Evolutionary conservation across 1,139 yeast genomes (phyloP).

Genomic region (Yamadazyma sp.): DNA sequence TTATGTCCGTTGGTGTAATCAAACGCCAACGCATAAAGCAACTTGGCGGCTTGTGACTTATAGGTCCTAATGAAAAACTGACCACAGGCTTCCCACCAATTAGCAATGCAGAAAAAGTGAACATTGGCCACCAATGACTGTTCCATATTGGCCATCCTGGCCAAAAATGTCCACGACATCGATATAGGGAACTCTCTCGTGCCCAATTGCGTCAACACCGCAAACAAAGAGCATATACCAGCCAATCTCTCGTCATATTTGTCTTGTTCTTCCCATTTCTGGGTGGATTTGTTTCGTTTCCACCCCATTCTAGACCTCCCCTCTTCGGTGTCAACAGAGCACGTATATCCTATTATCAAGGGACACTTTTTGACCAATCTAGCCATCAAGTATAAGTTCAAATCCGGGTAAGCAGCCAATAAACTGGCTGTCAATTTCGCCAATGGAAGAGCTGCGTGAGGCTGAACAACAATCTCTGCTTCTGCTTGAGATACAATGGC

Average conservation of each 20-base stretch:
- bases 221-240: slow-evolving; percentile 81
- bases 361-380: slow-evolving; percentile 93
- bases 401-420: slow-evolving; percentile 59
- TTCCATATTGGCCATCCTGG: slow-evolving; percentile 66
- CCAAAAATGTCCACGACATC: slow-evolving; percentile 74
- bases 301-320: slow-evolving; percentile 89
- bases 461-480: slow-evolving; percentile 80
- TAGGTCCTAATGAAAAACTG: slow-evolving; percentile 52
- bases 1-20: slow-evolving; percentile 41
- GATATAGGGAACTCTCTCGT: slow-evolving; percentile 22
- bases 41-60: slow-evolving; percentile 69
- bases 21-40: slow-evolving; percentile 38
- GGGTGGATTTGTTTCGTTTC: slow-evolving; percentile 53
- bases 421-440: slow-evolving; percentile 64
- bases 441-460: slow-evolving; percentile 77
- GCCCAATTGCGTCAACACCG: slow-evolving; percentile 60
- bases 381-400: slow-evolving; percentile 68
- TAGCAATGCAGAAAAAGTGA: slow-evolving; percentile 69
- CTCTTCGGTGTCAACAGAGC: slow-evolving; percentile 74
- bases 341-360: slow-evolving; percentile 74
- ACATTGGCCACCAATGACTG: slow-evolving; percentile 53
- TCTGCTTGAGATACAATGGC: slow-evolving; percentile 90
- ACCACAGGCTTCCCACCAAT: slow-evolving; percentile 94
- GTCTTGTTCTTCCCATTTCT: slow-evolving; percentile 75
- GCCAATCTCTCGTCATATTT: slow-evolving; percentile 82